Evolutionary conservation across 306 rosid genomes (phyloP).

Genomic region (Vigna reflexopilosa): DNA sequence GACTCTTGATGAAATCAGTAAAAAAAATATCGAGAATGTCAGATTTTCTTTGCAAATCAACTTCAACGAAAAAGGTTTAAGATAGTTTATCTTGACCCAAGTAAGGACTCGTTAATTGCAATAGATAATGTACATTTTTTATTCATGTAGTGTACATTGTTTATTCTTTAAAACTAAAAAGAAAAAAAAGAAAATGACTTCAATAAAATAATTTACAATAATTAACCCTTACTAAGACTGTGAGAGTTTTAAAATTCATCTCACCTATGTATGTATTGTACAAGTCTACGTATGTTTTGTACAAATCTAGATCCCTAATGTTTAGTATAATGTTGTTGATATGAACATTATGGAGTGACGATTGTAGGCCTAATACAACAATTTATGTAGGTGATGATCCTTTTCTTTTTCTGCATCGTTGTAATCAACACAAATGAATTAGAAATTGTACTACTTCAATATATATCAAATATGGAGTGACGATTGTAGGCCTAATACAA

Average conservation of each 20-base stretch:
- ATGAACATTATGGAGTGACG: constrained; percentile 36
- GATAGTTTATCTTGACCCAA: too few relatives aligned
- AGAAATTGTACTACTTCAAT: constrained; percentile 24
- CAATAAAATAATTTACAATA: constrained; percentile 18
- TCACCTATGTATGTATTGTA: constrained; percentile 40
- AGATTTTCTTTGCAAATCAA: too few relatives aligned
- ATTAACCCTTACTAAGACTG: background rate
- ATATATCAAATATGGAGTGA: background rate
- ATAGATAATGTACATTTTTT: background rate
- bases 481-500: constrained; percentile 68
- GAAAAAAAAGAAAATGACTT: background rate
- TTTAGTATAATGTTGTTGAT: constrained; percentile 34
- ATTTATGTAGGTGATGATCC: constrained; percentile 78
- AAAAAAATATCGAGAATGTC: too few relatives aligned
- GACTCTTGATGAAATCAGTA: too few relatives aligned
- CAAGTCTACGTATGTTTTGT: constrained; percentile 40
- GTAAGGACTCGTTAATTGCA: background rate
- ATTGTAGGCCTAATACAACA: constrained; percentile 75
- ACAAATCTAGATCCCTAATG: constrained; percentile 25
- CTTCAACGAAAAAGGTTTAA: too few relatives aligned
- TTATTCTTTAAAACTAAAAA: background rate
- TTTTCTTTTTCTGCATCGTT: constrained; percentile 73
- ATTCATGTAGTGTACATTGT: constrained; percentile 32
- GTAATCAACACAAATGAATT: constrained; percentile 40
- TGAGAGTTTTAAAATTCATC: constrained; percentile 32